Evolutionary conservation across 352 stramenopile genomes (phyloP).

Genomic region (Phytophthora idaei): DNA sequence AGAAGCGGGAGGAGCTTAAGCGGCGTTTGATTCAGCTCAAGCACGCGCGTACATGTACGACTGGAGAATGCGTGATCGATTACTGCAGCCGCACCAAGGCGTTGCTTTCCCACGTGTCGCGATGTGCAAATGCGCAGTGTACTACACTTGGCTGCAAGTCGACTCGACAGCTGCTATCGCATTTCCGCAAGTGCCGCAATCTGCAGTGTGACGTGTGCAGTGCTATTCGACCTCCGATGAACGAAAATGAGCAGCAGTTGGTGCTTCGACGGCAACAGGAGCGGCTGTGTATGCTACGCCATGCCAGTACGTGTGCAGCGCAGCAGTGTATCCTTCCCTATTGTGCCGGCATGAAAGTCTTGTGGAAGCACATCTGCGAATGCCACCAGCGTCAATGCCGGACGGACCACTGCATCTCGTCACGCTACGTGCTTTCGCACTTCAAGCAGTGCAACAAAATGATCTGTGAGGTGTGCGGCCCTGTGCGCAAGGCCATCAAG

Average conservation of each 20-base stretch:
- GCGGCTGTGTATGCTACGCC: conserved; percentile 85
- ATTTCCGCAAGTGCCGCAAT: conserved; percentile 89
- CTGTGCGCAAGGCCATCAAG: conserved; percentile 88
- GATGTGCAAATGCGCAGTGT: conserved; percentile 84
- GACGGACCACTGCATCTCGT: conserved; percentile 89
- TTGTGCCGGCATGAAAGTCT: conserved; percentile 86
- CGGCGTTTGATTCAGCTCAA: conserved; percentile 87
- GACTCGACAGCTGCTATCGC: conserved; percentile 82
- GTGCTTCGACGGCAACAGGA: conserved; percentile 88
- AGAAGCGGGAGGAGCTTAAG: conserved; percentile 88
- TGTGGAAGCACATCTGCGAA: conserved; percentile 93
- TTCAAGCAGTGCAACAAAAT: conserved; percentile 93
- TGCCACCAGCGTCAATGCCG: conserved; percentile 88
- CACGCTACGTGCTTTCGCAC: conserved; percentile 87
- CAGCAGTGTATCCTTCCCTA: conserved; percentile 81
- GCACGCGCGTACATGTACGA: conserved; percentile 84
- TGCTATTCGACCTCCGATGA: conserved; percentile 88
- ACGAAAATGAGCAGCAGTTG: conserved; percentile 85
- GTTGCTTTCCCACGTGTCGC: conserved; percentile 80
- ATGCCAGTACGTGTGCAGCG: conserved; percentile 79
- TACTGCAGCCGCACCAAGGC: conserved; percentile 86
- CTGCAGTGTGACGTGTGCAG: conserved; percentile 88
- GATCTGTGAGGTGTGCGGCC: conserved; percentile 90
- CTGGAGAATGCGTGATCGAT: conserved; percentile 73
- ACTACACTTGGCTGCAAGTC: conserved; percentile 90